Conservation (phyloP, 768 basidiomycete genomes). For the Grammothele lineata region DNA sequence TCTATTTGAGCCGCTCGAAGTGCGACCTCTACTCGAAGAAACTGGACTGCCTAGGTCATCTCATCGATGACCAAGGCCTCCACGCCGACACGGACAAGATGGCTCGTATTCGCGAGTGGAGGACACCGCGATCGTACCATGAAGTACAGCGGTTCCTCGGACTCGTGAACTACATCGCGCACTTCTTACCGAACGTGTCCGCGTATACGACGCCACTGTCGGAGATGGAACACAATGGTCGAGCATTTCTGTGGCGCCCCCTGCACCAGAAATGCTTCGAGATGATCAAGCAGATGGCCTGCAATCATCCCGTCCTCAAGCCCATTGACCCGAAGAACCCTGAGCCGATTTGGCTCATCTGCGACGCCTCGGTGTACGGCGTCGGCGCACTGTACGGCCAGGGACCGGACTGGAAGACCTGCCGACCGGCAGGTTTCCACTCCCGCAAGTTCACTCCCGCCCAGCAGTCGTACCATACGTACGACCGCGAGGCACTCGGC, state of each 20-base stretch:
- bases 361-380: constrained; percentile 17
- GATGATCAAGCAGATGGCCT: constrained; percentile 11
- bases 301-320: constrained; percentile 9
- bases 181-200: constrained; percentile 33
- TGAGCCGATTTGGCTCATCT: constrained; percentile 20
- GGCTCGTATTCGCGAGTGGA: constrained; percentile 29
- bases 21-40: constrained; percentile 27
- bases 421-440: constrained; percentile 25
- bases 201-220: constrained; percentile 30
- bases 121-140: constrained; percentile 27
- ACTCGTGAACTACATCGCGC: constrained; percentile 34
- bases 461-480: constrained; percentile 20
- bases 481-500: constrained; percentile 17
- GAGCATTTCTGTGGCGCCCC: constrained; percentile 22
- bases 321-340: constrained; percentile 8
- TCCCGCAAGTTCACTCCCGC: constrained; percentile 27
- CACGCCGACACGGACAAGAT: constrained; percentile 36
- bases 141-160: constrained; percentile 39
- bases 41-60: constrained; percentile 37
- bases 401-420: constrained; percentile 22
- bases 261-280: constrained; percentile 21
- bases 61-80: constrained; percentile 35
- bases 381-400: constrained; percentile 23
- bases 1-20: constrained; percentile 34
- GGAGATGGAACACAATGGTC: constrained; percentile 24